Conservation (phyloP, 768 basidiomycete species). For the Lentinula detonsa region DNA sequence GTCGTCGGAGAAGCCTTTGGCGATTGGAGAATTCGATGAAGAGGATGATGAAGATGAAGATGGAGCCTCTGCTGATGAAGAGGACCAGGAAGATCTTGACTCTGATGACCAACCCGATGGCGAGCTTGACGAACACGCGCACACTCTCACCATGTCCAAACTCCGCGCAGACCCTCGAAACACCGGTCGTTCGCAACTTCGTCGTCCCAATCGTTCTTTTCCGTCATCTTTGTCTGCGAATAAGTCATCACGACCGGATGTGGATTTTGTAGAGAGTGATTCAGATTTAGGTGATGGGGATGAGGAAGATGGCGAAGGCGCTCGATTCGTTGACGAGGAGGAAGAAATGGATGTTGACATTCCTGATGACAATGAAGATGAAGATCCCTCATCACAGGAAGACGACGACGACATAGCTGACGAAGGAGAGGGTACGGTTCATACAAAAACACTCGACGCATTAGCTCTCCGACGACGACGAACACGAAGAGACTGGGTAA, state of each 20-base stretch:
- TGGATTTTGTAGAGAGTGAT: conserved; percentile 75
- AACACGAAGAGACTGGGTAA: conserved; percentile 70
- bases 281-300: conserved; percentile 60
- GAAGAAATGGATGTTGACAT: conserved; percentile 32
- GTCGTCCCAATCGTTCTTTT: conserved; percentile 37
- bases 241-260: conserved; percentile 25
- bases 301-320: conserved; percentile 42
- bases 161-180: conserved; percentile 23
- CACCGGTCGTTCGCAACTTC: conserved; percentile 45
- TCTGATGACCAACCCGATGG: conserved; percentile 22
- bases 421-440: background rate
- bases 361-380: conserved; percentile 49
- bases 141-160: conserved; percentile 4
- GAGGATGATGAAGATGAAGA: conserved; percentile 20
- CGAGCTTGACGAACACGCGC: conserved; percentile 20
- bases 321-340: conserved; percentile 44
- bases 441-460: background rate
- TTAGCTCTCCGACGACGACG: conserved; percentile 9
- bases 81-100: conserved; percentile 27
- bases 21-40: conserved; percentile 18
- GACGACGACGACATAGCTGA: background rate
- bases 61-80: conserved; percentile 25
- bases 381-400: conserved; percentile 35
- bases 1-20: conserved; percentile 69
- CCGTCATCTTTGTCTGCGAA: conserved; percentile 19